Evolutionary conservation across 768 basidiomycete genomes (phyloP).

Genomic region (Chalciporus chontae): DNA sequence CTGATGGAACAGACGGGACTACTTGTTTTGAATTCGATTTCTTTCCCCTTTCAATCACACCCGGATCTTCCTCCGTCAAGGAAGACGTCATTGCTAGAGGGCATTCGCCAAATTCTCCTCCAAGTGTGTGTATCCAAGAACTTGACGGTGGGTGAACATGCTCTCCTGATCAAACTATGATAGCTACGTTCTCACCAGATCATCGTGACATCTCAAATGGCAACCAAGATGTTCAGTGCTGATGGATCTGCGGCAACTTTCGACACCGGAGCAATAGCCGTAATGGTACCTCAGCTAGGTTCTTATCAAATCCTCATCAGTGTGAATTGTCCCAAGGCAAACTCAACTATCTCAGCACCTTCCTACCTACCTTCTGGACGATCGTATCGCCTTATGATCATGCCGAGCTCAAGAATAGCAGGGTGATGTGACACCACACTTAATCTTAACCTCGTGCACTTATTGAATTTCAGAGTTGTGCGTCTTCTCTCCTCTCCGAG

Average conservation of each 20-base stretch:
- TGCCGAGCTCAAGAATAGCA: conserved; percentile 37
- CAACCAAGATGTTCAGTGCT: conserved; percentile 60
- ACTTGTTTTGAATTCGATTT: conserved; percentile 64
- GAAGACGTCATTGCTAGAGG: conserved; percentile 45
- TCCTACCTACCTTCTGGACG: conserved; percentile 42
- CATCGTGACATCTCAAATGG: conserved; percentile 63
- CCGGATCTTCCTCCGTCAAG: conserved; percentile 36
- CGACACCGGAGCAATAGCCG: conserved; percentile 57
- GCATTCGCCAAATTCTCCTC: conserved; percentile 50
- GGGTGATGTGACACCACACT: conserved; percentile 35
- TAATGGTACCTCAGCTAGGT: conserved; percentile 70
- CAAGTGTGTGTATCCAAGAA: conserved; percentile 44
- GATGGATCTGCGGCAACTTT: conserved; percentile 67
- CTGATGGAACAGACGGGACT: conserved; percentile 45
- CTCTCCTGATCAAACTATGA: background rate
- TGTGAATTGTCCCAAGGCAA: conserved; percentile 5
- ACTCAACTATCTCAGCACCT: conserved; percentile 21
- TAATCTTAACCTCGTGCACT: conserved; percentile 5
- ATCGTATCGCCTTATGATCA: conserved; percentile 42
- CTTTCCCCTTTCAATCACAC: conserved; percentile 59
- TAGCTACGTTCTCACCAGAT: conserved; percentile 32
- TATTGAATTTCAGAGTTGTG: conserved; percentile 31
- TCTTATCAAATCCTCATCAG: conserved; percentile 12
- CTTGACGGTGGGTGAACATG: conserved; percentile 42
- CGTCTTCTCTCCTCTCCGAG: conserved; percentile 40